These are phyloP conservation scores for Geotrichum ghanense DNA, from an alignment of 805 yeast genomes.

Conservation along the genomic window DNA sequence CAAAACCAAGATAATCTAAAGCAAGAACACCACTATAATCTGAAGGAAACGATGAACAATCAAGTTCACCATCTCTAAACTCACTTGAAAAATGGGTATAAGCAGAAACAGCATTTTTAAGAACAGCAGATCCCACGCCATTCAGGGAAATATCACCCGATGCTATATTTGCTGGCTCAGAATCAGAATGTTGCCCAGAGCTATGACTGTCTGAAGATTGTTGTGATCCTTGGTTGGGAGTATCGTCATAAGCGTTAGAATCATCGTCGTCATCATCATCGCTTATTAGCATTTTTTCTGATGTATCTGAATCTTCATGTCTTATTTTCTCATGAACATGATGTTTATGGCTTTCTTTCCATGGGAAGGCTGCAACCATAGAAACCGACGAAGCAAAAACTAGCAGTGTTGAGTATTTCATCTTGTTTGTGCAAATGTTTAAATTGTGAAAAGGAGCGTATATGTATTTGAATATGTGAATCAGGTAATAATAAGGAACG, in stretches of 20 bases:
- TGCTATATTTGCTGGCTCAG: background rate
- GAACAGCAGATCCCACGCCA: conserved; percentile 11
- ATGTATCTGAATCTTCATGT: background rate
- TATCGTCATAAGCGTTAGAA: too few species aligned
- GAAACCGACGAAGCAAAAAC: background rate
- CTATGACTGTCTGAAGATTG: too few species aligned
- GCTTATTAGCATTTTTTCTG: too few species aligned
- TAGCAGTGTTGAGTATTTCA: background rate
- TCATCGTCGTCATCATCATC: background rate
- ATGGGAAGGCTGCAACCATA: background rate
- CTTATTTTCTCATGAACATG: background rate
- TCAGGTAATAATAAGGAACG: too few species aligned
- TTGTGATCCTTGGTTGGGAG: too few species aligned
- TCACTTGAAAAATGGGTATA: conserved; percentile 17
- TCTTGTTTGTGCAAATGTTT: too few species aligned
- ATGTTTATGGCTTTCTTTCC: background rate
- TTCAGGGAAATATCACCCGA: conserved; percentile 10
- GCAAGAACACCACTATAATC: conserved; percentile 67
- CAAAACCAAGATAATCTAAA: conserved; percentile 59
- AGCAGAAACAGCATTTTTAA: conserved; percentile 10
- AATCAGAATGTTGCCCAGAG: background rate
- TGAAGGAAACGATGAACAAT: conserved; percentile 61
- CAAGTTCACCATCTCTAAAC: conserved; percentile 63
- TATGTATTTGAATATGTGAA: too few species aligned
- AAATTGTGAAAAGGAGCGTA: too few species aligned